Conservation (phyloP, 2,329 filamentous ascomycete species). For the Botryotinia calthae region DNA sequence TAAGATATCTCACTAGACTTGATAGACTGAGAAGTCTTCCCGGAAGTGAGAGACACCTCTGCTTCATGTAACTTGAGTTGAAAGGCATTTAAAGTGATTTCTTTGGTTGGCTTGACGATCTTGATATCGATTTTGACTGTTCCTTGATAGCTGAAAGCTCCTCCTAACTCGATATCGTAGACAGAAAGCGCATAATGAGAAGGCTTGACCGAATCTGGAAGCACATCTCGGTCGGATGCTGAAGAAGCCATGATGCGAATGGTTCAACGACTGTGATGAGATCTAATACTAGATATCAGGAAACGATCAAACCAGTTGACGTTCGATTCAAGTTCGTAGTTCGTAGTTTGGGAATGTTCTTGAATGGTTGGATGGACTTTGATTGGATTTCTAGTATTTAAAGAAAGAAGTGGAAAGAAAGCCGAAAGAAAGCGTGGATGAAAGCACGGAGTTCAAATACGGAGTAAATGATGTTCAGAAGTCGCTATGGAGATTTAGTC, state of each 20-base stretch:
- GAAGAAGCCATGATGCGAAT: conserved; percentile 30
- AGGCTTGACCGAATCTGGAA: conserved; percentile 69
- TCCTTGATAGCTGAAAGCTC: conserved; percentile 76
- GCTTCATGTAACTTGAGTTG: conserved; percentile 74
- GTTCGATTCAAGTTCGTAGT: too few relatives aligned
- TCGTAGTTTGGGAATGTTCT: neutral
- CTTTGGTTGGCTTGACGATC: conserved; percentile 67
- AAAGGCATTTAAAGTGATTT: conserved; percentile 81
- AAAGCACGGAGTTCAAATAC: neutral
- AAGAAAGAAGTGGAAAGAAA: conserved; percentile 3
- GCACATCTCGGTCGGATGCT: conserved; percentile 59
- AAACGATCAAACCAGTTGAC: neutral
- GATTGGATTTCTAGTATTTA: neutral
- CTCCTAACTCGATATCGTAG: conserved; percentile 69
- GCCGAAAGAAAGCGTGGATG: conserved; percentile 4
- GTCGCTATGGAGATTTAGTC: neutral
- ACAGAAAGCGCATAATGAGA: conserved; percentile 83
- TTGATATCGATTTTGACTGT: conserved; percentile 76
- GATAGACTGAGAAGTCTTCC: conserved; percentile 52
- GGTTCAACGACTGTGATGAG: neutral
- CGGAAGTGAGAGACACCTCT: conserved; percentile 58
- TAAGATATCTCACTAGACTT: conserved; percentile 70
- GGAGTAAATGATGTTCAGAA: neutral
- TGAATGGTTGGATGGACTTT: neutral
- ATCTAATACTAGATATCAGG: neutral